phyloP scores from a whole-genome alignment of 352 stramenopile species.

The Phytopythium chamaehyphon region DNA sequence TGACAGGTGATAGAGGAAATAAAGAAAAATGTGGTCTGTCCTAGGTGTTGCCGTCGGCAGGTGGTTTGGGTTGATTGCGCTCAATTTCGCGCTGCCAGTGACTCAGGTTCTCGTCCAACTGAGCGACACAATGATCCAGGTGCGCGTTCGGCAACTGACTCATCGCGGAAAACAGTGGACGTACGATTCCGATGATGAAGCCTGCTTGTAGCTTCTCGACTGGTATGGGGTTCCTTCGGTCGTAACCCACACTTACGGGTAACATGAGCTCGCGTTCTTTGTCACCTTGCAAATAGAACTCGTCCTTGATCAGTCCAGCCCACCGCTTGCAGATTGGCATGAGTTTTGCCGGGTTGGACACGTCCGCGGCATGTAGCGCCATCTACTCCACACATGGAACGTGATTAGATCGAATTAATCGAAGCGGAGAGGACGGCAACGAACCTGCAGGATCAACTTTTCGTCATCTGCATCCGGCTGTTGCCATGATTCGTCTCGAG shows the following conservation, averaged over 20 bases:
- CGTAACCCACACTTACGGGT: constrained; percentile 86
- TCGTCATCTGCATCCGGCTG: constrained; percentile 59
- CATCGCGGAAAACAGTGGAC: constrained; percentile 65
- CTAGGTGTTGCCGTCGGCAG: not conserved
- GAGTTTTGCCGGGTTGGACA: constrained; percentile 91
- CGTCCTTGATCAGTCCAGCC: constrained; percentile 86
- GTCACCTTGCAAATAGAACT: constrained; percentile 96
- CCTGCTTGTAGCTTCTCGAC: constrained; percentile 89
- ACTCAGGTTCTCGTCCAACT: constrained; percentile 61
- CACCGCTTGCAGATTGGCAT: constrained; percentile 77
- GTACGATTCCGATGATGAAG: constrained; percentile 93
- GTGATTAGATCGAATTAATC: not conserved
- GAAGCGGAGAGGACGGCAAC: not conserved
- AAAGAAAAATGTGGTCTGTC: not conserved
- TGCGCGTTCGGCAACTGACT: constrained; percentile 45
- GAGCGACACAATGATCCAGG: constrained; percentile 55
- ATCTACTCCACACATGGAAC: constrained; percentile 27
- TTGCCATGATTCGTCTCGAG: constrained; percentile 47
- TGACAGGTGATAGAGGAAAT: not conserved
- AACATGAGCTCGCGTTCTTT: constrained; percentile 88
- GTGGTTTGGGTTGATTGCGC: constrained; percentile 25
- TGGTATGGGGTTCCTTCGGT: constrained; percentile 83
- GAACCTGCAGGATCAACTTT: constrained; percentile 56
- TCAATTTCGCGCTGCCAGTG: constrained; percentile 72
- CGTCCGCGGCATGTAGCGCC: constrained; percentile 88